Base-by-base conservation (phyloP, 805 yeast genomes). In the Kodamaea laetipori region DNA sequence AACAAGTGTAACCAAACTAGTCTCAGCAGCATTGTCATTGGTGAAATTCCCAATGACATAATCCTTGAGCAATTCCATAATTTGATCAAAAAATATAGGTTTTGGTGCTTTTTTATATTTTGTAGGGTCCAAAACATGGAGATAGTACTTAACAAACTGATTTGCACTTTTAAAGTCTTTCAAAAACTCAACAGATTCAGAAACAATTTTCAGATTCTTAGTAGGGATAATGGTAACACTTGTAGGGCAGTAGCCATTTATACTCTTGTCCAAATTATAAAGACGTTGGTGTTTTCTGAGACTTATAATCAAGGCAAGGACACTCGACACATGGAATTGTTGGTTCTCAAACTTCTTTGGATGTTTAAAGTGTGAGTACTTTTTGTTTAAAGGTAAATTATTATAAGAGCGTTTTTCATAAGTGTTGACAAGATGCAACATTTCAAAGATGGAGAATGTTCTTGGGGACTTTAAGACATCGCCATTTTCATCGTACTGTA, bases 21-120 rank as follows among this genome's bases (percentile, higher is more conserved):
- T 73, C 41, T 76, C 80, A 5, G 75, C 59, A 10, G 60, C 60
- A 2, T 65, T 68, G 15, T 74, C 71, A 54, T 78, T 74, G 12
- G 64, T 55, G 24, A 76, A 54, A 37, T 81, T 80, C 0, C 81
- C 84, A 5, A 79, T 76, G 2, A 78, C 71, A 56, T 78, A 84
- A 32, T 78, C 77, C 46, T 73, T 76, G 42, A 84, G 55, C 37
- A 83, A 49, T 15, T 63, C 65, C 10, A 82, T 54, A 3, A 77
- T 60, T 1, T 70, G 68, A 0, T 67, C 58, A 40, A 57, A 64
- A 28, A 49, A 50, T 10, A 31, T 30, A 4, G 66, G 61, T 21
- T 39, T 37, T 7, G 41, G 36, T 16, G 28, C 15, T 21, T 10
- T 16, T 21, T 26, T 21, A 1, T 46, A 5, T 24, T 28, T n/a